A percentile compares a stretch with the other conserved stretches of the same genome.
Conservation (phyloP, 1,139 yeast genomes). For the Hemisphaericaspora lyxosophila region DNA sequence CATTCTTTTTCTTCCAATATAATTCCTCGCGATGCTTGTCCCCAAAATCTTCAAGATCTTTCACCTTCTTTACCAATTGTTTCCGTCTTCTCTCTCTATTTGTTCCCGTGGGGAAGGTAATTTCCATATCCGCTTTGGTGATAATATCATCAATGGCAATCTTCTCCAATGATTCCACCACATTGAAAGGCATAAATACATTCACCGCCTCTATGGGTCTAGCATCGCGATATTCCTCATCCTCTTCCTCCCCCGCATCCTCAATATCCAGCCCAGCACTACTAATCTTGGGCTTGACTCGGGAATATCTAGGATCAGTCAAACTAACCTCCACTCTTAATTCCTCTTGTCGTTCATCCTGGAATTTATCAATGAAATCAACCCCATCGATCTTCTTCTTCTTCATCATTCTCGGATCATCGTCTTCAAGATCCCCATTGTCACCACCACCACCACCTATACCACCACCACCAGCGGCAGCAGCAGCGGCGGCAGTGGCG, state of each 20-base stretch:
- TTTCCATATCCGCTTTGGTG: constrained; percentile 17
- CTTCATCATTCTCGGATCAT: constrained; percentile 7
- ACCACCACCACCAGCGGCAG: constrained; percentile 2
- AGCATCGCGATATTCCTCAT: background rate
- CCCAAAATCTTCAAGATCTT: constrained; percentile 19
- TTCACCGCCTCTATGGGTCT: constrained; percentile 8
- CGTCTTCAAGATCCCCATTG: constrained; percentile 2
- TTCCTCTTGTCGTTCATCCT: constrained; percentile 3
- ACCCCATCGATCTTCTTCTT: constrained; percentile 9
- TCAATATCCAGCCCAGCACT: constrained; percentile 6
- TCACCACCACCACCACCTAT: constrained; percentile 3
- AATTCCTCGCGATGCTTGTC: constrained; percentile 20
- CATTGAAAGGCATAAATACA: constrained; percentile 8
- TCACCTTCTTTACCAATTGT: constrained; percentile 19
- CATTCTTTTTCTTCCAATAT: constrained; percentile 23
- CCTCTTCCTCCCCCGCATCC: constrained; percentile 2
- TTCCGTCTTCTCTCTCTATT: constrained; percentile 27
- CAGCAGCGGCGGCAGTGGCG: background rate
- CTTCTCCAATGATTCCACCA: constrained; percentile 4
- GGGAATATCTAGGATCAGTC: constrained; percentile 7
- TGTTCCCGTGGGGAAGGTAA: constrained; percentile 25
- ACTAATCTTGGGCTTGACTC: constrained; percentile 13
- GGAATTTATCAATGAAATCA: constrained; percentile 11
- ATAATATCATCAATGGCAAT: constrained; percentile 6
- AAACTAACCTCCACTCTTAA: constrained; percentile 9